phyloP scores from a whole-genome alignment of 768 basidiomycete genomes.

The Antrodiella citrinella region DNA sequence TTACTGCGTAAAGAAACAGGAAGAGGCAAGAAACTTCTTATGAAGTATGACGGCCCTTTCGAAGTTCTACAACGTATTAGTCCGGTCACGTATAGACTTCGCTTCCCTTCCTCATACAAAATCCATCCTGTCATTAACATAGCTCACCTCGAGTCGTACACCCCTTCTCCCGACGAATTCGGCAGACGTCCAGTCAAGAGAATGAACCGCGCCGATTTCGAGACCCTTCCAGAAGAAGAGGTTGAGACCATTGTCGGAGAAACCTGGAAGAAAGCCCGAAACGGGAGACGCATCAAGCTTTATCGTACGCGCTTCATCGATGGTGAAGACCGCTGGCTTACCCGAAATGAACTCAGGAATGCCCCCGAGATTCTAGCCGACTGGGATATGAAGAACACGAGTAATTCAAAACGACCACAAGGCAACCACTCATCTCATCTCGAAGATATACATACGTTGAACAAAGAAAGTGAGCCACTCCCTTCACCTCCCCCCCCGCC shows the following conservation, averaged over 20 bases:
- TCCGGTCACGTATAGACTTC: slow-evolving; percentile 21
- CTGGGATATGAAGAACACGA: not conserved
- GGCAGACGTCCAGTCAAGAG: not conserved
- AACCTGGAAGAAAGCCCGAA: not conserved
- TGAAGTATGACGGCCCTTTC: slow-evolving; percentile 25
- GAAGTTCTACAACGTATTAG: slow-evolving; percentile 22
- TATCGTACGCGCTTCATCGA: not conserved
- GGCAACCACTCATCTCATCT: not conserved
- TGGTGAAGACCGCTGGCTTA: slow-evolving; percentile 8
- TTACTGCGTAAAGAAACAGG: slow-evolving; percentile 12
- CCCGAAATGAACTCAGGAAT: slow-evolving; percentile 2
- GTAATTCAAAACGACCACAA: not conserved
- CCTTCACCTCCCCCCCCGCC: too few species aligned
- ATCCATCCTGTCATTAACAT: slow-evolving; percentile 28
- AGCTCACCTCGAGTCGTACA: slow-evolving; percentile 21
- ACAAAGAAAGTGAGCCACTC: not conserved
- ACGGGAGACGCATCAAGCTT: not conserved
- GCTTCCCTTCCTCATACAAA: slow-evolving; percentile 21
- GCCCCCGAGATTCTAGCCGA: slow-evolving; percentile 1
- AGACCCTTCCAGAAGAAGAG: not conserved
- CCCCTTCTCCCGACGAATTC: not conserved
- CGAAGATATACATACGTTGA: not conserved
- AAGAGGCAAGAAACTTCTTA: slow-evolving; percentile 3
- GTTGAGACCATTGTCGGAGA: not conserved
- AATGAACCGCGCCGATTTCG: not conserved